A percentile compares a stretch with the other conserved stretches of the same genome.
These are phyloP conservation scores for Entrophospora sp. DNA, from an alignment of 192 early-diverging fungal genomes.

Conservation along the genomic window DNA sequence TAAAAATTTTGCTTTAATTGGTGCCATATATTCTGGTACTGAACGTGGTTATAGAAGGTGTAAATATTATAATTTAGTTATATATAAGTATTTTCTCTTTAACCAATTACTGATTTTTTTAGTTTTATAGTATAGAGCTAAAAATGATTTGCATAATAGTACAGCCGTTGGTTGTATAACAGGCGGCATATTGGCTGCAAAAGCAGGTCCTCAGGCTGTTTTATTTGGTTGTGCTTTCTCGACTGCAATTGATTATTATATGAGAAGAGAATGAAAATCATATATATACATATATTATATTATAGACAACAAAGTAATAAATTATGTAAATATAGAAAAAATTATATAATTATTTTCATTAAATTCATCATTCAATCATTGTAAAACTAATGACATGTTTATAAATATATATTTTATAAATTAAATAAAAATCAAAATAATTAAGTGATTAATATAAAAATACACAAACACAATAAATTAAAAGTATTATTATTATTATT, in stretches of 20 bases:
- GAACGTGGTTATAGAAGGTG: slow-evolving; percentile 93
- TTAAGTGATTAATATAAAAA: not conserved
- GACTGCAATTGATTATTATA: slow-evolving; percentile 83
- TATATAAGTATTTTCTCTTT: not conserved
- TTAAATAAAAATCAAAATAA: not conserved
- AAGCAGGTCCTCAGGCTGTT: slow-evolving; percentile 66
- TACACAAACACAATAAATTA: not conserved
- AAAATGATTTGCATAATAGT: slow-evolving; percentile 91
- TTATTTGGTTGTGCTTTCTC: slow-evolving; percentile 86
- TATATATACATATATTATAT: not conserved
- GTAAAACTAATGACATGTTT: no score
- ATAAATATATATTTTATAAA: not conserved
- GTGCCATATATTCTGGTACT: slow-evolving; percentile 82
- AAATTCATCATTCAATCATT: no score
- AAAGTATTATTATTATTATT: slow-evolving; percentile 4
- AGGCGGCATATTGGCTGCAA: slow-evolving; percentile 72
- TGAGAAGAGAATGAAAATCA: slow-evolving; percentile 45
- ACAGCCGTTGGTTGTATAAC: slow-evolving; percentile 86
- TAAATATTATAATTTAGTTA: slow-evolving; percentile 27
- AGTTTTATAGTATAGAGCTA: slow-evolving; percentile 64
- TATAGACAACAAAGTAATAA: no score
- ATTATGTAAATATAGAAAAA: no score
- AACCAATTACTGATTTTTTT: not conserved
- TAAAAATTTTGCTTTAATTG: slow-evolving; percentile 90
- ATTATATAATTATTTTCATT: not conserved